These are phyloP conservation scores for Russula earlei DNA, from an alignment of 768 basidiomycete genomes.

Conservation along the genomic window DNA sequence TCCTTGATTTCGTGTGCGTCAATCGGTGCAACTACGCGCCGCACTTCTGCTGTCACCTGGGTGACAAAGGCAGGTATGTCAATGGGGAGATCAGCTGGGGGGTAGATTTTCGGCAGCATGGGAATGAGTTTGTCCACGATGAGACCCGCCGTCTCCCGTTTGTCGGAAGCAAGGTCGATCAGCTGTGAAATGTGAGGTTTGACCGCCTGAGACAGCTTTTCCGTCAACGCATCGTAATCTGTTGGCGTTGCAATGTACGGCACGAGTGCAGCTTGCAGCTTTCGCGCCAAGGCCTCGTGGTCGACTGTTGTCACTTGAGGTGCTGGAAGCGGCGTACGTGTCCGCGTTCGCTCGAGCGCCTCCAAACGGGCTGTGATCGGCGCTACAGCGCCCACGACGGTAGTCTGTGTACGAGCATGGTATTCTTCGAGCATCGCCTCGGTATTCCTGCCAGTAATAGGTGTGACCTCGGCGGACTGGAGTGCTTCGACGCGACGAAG, in stretches of 20 bases:
- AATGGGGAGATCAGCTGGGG: constrained; percentile 24
- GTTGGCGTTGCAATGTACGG: constrained; percentile 61
- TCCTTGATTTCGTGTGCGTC: constrained; percentile 85
- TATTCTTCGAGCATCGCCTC: constrained; percentile 46
- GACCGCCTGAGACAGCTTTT: constrained; percentile 70
- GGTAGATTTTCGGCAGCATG: constrained; percentile 39
- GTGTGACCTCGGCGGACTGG: constrained; percentile 19
- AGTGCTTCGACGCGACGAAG: constrained; percentile 34
- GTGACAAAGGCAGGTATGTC: constrained; percentile 49
- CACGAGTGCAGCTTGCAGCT: constrained; percentile 45
- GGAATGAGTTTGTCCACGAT: constrained; percentile 69
- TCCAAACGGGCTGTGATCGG: constrained; percentile 50
- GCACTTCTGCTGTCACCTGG: constrained; percentile 59
- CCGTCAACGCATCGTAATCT: constrained; percentile 71
- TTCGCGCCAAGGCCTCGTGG: constrained; percentile 51
- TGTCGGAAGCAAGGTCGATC: constrained; percentile 82
- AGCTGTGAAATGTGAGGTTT: constrained; percentile 84
- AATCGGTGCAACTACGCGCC: constrained; percentile 60
- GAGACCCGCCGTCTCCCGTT: constrained; percentile 75
- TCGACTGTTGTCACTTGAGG: constrained; percentile 23
- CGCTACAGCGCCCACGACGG: constrained; percentile 52
- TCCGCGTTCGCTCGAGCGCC: constrained; percentile 33
- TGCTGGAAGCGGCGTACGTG: constrained; percentile 29
- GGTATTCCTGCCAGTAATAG: constrained; percentile 23
- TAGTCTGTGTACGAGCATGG: constrained; percentile 44